Percentiles rank a stretch among this genome's conserved stretches.
These are phyloP conservation scores for Gentiana straminea DNA, from an alignment of 257 asterid genomes.

Conservation along the genomic window DNA sequence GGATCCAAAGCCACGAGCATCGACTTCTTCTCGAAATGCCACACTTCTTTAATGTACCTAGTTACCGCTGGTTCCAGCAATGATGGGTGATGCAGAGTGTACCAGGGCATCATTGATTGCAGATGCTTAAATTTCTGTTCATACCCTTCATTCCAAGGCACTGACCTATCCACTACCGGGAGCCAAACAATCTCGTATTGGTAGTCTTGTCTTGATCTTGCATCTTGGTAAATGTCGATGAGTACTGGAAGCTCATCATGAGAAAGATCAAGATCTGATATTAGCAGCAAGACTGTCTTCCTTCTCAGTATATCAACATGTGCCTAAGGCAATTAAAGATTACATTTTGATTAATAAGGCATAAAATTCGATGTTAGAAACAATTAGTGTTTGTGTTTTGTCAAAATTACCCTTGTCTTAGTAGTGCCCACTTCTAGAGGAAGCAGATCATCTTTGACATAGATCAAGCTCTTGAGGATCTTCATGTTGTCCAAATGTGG, in stretches of 20 bases:
- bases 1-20: constrained; percentile 71
- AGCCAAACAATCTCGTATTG: constrained; percentile 76
- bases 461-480: constrained; percentile 40
- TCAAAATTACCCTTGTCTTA: constrained; percentile 31
- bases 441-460: constrained; percentile 36
- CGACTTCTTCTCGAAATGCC: constrained; percentile 63
- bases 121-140: constrained; percentile 32
- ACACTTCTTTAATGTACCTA: constrained; percentile 43
- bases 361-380: neutral
- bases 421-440: constrained; percentile 50
- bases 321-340: constrained; percentile 17
- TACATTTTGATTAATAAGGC: neutral
- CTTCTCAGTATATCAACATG: constrained; percentile 46
- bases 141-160: constrained; percentile 24
- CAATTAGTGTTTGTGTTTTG: neutral
- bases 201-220: constrained; percentile 28
- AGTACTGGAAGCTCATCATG: constrained; percentile 50
- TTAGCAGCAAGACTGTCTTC: constrained; percentile 55
- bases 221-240: constrained; percentile 30
- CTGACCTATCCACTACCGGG: constrained; percentile 38
- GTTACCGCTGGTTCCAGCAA: constrained; percentile 56
- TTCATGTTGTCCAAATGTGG: constrained; percentile 63
- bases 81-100: constrained; percentile 50
- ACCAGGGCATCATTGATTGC: constrained; percentile 67
- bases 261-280: constrained; percentile 58